phyloP scores from a whole-genome alignment of 495 filamentous ascomycete species.

The Cudoniella acicularis region DNA sequence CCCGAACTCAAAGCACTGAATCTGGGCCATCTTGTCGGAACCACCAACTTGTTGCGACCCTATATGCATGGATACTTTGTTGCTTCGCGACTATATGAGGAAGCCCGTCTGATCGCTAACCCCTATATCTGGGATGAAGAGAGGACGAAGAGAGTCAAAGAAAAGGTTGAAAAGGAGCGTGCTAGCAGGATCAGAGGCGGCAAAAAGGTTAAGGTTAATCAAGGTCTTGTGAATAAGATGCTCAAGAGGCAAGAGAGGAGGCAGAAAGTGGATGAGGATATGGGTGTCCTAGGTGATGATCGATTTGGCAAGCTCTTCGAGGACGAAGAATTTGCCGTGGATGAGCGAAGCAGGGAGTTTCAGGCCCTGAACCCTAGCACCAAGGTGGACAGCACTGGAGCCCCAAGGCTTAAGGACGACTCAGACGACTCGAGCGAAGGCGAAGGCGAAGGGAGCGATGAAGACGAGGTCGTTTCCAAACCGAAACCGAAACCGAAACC shows the following conservation, averaged over 20 bases:
- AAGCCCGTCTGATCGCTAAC: conserved; percentile 87
- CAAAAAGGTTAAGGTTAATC: conserved; percentile 88
- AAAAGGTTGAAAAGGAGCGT: conserved; percentile 92
- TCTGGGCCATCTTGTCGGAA: conserved; percentile 81
- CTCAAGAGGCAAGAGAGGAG: conserved; percentile 76
- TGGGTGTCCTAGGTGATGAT: conserved; percentile 68
- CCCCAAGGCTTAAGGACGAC: conserved; percentile 8
- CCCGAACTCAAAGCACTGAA: conserved; percentile 77
- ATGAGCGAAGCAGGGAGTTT: conserved; percentile 88
- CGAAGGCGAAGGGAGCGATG: conserved; percentile 32
- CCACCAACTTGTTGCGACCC: conserved; percentile 79
- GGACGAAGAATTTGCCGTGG: conserved; percentile 87
- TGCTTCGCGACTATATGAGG: conserved; percentile 85
- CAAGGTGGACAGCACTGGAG: conserved; percentile 28
- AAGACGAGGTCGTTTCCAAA: conserved; percentile 28
- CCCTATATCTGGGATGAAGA: conserved; percentile 91
- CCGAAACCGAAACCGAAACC: conserved; percentile 36
- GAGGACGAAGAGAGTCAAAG: conserved; percentile 77
- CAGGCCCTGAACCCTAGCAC: conserved; percentile 81
- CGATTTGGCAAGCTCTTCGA: conserved; percentile 90
- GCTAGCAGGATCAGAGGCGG: conserved; percentile 86
- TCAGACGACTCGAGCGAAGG: conserved; percentile 25
- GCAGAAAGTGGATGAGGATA: conserved; percentile 57
- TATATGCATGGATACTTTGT: conserved; percentile 99
- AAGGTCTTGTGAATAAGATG: conserved; percentile 86